Percentiles rank a stretch among this genome's conserved stretches.
phyloP scores from a whole-genome alignment of 2,329 filamentous ascomycete genomes.

The Sclerotinia spermophila region DNA sequence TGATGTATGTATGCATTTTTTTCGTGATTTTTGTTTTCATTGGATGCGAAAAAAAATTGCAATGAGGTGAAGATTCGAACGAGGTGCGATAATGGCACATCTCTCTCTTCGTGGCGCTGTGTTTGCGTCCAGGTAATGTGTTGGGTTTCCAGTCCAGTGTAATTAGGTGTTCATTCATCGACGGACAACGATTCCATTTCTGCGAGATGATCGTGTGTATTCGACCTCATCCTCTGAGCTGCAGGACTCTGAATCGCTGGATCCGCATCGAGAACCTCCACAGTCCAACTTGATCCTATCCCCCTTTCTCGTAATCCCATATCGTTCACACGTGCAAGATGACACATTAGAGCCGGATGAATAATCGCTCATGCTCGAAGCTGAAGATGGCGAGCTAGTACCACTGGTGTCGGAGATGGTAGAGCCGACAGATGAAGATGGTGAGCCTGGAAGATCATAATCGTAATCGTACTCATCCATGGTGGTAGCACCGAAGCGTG shows the following conservation, averaged over 20 bases:
- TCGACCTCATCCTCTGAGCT: slow-evolving; percentile 61
- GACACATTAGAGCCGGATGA: slow-evolving; percentile 68
- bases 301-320: slow-evolving; percentile 90
- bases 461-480: slow-evolving; percentile 55
- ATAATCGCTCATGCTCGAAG: slow-evolving; percentile 68
- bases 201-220: slow-evolving; percentile 56
- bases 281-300: slow-evolving; percentile 96
- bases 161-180: slow-evolving; percentile 28
- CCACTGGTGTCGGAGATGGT: slow-evolving; percentile 68
- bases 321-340: slow-evolving; percentile 90
- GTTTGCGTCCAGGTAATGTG: slow-evolving; percentile 16
- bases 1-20: slow-evolving; percentile 23
- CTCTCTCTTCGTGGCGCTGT: slow-evolving; percentile 2
- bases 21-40: neutral
- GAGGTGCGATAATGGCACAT: neutral
- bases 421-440: slow-evolving; percentile 69
- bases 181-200: slow-evolving; percentile 59
- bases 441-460: slow-evolving; percentile 52
- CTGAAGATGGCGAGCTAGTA: slow-evolving; percentile 67
- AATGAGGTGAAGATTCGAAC: slow-evolving; percentile 22
- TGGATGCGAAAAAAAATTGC: slow-evolving; percentile 16
- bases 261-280: slow-evolving; percentile 82
- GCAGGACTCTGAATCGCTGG: slow-evolving; percentile 65
- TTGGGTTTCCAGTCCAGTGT: slow-evolving; percentile 18
- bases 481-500: slow-evolving; percentile 63